These are phyloP conservation scores for Iberis pinnata DNA, from an alignment of 345 rosid species.

Conservation along the genomic window DNA sequence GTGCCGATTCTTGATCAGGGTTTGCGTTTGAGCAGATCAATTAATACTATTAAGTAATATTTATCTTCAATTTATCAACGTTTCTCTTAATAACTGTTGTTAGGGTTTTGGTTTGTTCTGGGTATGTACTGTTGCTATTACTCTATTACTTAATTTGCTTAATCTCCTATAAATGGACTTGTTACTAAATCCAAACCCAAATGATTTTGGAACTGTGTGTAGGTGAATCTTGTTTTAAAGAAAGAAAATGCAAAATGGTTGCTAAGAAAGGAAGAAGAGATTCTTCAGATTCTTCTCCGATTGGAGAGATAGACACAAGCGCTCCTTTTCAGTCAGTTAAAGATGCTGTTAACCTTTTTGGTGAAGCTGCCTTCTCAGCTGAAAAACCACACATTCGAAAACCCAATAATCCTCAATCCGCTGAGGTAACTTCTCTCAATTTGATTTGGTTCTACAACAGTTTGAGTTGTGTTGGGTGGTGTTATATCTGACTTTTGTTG, in stretches of 20 bases:
- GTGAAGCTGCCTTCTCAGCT: slow-evolving; percentile 85
- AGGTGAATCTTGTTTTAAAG: too few relatives aligned
- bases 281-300: slow-evolving; percentile 52
- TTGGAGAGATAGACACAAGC: slow-evolving; percentile 95
- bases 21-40: too few relatives aligned
- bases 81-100: too few relatives aligned
- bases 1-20: too few relatives aligned
- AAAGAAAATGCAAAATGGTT: slow-evolving; percentile 47
- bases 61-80: too few relatives aligned
- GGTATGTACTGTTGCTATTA: too few relatives aligned
- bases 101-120: too few relatives aligned
- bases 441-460: not conserved
- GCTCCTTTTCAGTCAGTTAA: too few relatives aligned
- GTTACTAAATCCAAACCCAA: too few relatives aligned
- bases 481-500: not conserved
- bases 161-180: too few relatives aligned
- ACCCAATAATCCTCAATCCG: slow-evolving; percentile 58
- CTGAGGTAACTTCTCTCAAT: slow-evolving; percentile 49
- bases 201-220: not conserved
- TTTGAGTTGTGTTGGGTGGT: not conserved
- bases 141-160: too few relatives aligned
- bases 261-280: slow-evolving; percentile 67
- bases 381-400: slow-evolving; percentile 62
- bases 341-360: slow-evolving; percentile 83
- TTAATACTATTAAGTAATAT: too few relatives aligned